Conservation (phyloP, 179 eudicot genomes). For the Corrigiola litoralis region DNA sequence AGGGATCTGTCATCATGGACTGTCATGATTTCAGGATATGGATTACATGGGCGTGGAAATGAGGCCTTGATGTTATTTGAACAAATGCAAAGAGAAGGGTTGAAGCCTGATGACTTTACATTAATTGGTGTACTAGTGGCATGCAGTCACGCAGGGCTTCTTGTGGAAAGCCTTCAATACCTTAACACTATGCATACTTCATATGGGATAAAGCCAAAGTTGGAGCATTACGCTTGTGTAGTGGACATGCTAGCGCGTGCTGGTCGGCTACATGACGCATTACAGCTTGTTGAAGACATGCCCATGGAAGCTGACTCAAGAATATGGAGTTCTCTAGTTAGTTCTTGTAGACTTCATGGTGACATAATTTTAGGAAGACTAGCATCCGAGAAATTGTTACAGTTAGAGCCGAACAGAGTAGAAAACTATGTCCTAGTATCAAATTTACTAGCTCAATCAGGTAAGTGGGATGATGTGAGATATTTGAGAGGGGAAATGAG, state of each 20-base stretch:
- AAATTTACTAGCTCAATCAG: conserved; percentile 53
- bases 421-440: conserved; percentile 51
- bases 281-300: conserved; percentile 43
- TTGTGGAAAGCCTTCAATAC: conserved; percentile 48
- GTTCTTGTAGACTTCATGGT: conserved; percentile 48
- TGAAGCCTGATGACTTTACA: conserved; percentile 55
- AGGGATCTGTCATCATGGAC: conserved; percentile 52
- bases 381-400: conserved; percentile 44
- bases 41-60: conserved; percentile 55
- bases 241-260: conserved; percentile 79
- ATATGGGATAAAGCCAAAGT: conserved; percentile 41
- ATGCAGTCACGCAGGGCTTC: conserved; percentile 61
- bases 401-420: conserved; percentile 43
- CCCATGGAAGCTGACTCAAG: conserved; percentile 49
- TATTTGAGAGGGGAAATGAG: conserved; percentile 40
- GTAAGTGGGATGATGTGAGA: conserved; percentile 55
- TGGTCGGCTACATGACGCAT: conserved; percentile 52
- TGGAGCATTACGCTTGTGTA: conserved; percentile 78
- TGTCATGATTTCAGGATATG: conserved; percentile 67
- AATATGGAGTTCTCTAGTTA: conserved; percentile 63
- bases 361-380: conserved; percentile 38
- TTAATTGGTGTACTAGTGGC: conserved; percentile 53
- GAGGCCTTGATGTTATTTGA: conserved; percentile 49
- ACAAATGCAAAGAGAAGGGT: conserved; percentile 42
- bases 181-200: conserved; percentile 42